Evolutionary conservation across 495 filamentous ascomycete genomes (phyloP).

Genomic region (Tuber brumale): DNA sequence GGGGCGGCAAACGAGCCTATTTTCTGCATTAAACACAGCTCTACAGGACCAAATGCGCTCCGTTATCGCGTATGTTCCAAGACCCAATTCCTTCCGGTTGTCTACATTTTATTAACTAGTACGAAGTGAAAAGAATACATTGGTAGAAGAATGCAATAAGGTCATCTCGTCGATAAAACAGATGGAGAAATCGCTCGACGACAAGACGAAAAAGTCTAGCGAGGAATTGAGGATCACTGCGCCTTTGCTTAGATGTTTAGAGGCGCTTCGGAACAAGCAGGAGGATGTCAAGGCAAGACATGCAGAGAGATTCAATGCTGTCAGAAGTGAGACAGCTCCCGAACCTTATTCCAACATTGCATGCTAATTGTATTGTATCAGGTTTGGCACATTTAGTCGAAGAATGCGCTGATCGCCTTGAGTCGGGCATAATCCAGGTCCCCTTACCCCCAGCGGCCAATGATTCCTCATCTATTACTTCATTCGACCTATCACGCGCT

Average conservation of each 20-base stretch:
- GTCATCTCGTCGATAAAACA: conserved; percentile 79
- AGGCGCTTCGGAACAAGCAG: conserved; percentile 77
- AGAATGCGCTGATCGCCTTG: conserved; percentile 90
- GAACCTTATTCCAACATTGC: not conserved
- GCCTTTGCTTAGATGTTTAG: conserved; percentile 71
- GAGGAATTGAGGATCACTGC: conserved; percentile 64
- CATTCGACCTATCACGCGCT: conserved; percentile 80
- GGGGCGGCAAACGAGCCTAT: conserved; percentile 73
- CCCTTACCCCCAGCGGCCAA: conserved; percentile 71
- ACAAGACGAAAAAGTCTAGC: conserved; percentile 58
- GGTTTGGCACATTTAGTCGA: conserved; percentile 89
- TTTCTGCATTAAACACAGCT: conserved; percentile 31
- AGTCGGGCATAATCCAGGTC: conserved; percentile 73
- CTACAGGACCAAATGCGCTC: conserved; percentile 41
- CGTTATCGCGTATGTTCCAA: conserved; percentile 13
- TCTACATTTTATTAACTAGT: conserved; percentile 37
- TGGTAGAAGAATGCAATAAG: conserved; percentile 78
- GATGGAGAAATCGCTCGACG: conserved; percentile 86
- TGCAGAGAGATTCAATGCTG: conserved; percentile 83
- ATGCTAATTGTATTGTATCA: conserved; percentile 43
- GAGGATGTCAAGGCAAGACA: conserved; percentile 70
- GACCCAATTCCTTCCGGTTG: conserved; percentile 8
- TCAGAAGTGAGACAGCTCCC: conserved; percentile 63
- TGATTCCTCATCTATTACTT: conserved; percentile 65
- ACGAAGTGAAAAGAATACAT: conserved; percentile 73